These are phyloP conservation scores for Pneumocystis canis DNA, from an alignment of 1,139 yeast genomes.

Conservation along the genomic window DNA sequence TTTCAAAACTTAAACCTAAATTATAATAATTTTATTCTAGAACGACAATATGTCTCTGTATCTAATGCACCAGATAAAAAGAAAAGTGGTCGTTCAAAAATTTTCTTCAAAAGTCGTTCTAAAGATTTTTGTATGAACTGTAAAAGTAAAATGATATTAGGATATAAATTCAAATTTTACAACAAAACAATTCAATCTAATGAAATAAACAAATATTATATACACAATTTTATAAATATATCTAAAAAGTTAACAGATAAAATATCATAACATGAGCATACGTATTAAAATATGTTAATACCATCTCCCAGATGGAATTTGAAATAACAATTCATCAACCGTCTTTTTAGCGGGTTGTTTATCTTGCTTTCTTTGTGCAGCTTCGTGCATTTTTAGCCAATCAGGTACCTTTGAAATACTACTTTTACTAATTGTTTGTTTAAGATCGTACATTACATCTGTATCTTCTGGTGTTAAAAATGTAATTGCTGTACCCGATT, in stretches of 20 bases:
- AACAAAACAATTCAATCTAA: no score
- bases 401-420: conserved; percentile 35
- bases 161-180: no score
- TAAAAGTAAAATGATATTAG: no score
- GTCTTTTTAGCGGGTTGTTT: conserved; percentile 16
- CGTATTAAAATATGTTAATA: no score
- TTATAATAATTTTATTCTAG: not conserved
- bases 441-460: conserved; percentile 39
- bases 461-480: conserved; percentile 48
- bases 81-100: not conserved
- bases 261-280: no score
- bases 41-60: not conserved
- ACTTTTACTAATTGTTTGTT: conserved; percentile 37
- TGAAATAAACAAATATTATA: no score
- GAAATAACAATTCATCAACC: not conserved
- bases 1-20: not conserved
- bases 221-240: no score
- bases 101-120: no score
- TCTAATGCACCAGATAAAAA: not conserved
- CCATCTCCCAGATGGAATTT: not conserved
- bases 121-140: no score
- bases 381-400: conserved; percentile 32
- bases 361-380: conserved; percentile 5
- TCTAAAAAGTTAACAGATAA: no score
- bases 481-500: conserved; percentile 57